Evolutionary conservation across 2,329 filamentous ascomycete species (phyloP), one percentile per base, ranked within the genome.

Genomic region (Phaeophleospora eucalypticola): DNA sequence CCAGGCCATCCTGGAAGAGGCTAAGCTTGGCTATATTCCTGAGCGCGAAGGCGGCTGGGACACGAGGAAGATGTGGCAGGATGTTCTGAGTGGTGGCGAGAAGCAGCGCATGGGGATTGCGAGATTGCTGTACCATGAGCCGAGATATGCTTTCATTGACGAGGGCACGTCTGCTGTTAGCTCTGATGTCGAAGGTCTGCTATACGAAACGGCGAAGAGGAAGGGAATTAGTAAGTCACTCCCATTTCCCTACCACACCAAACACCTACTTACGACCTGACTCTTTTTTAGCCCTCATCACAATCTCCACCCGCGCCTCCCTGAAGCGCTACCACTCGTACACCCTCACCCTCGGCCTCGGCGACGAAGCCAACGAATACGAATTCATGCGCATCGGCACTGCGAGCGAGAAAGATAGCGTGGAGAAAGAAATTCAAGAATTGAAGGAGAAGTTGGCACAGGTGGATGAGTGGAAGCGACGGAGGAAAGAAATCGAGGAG

Each of bases 21-120:
- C 90, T 0, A 82, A 82, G 46, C 77, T 98, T 0, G 91, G 89
- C 3, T 97, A 98, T 67, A 78, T 98, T 1, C 87, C 89, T 1
- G 83, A 90, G 40, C 83, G 93, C 14, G 93, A 98, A 73, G 93
- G 93, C 33, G 93, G 93, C 12, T 97, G 89, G 89, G 89, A 98
- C 64, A 93, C 89, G 3, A 81, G 89, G 46, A 97, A 98, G 69
- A 90, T 95, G 65, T 98, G 93, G 93, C 96, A 97, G 71, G 91
- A 97, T 58, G 89, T 98, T 3, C 76, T 98, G n/a, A 91, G 86
- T 55, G 93, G 93, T 33, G 93, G 93, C 10, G 93, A 98, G 76
- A 98, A 98, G 73, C 93, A 98, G 71, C 78, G 93, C 17, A 88
- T 98, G 80, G 89, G 82, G 0, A 89, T 98, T 60, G 91, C 94